Evolutionary conservation across 164 flowering plant genomes (phyloP).

Genomic region (Vitis riparia): DNA sequence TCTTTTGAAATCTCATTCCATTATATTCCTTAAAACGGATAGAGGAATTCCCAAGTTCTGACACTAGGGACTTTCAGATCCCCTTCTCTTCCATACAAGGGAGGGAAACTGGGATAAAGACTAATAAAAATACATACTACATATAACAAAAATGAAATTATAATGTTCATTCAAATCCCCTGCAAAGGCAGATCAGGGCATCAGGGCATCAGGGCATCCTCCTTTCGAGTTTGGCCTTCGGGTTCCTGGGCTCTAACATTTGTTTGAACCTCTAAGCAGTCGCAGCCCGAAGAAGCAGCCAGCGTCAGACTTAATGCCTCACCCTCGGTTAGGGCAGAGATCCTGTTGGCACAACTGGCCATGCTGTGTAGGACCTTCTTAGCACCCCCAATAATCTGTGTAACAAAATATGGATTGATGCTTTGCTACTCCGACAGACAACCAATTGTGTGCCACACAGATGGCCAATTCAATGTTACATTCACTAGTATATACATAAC

Average conservation of each 20-base stretch:
- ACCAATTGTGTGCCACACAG: conserved; percentile 19
- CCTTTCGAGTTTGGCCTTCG: too few relatives aligned
- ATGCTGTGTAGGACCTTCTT: background rate
- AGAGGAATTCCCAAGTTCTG: background rate
- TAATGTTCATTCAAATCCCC: background rate
- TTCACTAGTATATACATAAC: conserved; percentile 21
- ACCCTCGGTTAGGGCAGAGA: background rate
- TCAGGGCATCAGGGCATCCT: too few relatives aligned
- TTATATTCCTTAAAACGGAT: background rate
- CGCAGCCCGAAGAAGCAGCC: background rate
- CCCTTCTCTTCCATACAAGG: background rate
- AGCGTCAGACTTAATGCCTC: background rate
- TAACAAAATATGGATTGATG: conserved; percentile 5
- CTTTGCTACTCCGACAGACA: conserved; percentile 1
- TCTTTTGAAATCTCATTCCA: background rate
- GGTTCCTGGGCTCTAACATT: background rate
- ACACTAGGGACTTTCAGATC: background rate
- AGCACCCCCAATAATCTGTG: conserved; percentile 12
- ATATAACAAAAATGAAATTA: background rate
- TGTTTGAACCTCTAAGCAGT: background rate
- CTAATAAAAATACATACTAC: background rate
- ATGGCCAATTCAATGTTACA: conserved; percentile 39
- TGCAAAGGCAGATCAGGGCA: too few relatives aligned
- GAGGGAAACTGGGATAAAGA: background rate
- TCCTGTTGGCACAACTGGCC: background rate